A percentile compares a stretch with the other conserved stretches of the same genome.
phyloP scores from a whole-genome alignment of 2,329 filamentous ascomycete genomes.

The Cercospora citrullina region DNA sequence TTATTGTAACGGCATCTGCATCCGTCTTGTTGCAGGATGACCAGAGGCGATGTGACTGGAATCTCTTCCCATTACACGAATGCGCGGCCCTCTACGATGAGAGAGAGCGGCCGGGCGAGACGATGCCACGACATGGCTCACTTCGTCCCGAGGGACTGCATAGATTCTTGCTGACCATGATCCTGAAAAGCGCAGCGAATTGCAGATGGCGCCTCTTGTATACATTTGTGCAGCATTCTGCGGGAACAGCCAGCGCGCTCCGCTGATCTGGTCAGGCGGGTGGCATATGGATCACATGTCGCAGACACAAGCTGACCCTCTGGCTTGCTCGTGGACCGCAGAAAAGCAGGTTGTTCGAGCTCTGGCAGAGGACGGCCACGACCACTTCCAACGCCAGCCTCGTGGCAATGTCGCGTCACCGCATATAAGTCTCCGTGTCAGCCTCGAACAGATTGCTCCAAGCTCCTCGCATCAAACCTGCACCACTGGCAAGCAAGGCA shows the following conservation, averaged over 20 bases:
- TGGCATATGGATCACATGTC: constrained; percentile 9
- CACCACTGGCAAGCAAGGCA: constrained; percentile 12
- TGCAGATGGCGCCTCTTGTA: neutral
- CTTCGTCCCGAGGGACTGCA: neutral
- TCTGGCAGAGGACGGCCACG: neutral
- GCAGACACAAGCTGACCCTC: constrained; percentile 8
- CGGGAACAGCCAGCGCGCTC: neutral
- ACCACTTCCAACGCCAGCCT: neutral
- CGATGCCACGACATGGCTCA: neutral
- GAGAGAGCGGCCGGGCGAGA: neutral
- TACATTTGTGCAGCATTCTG: neutral
- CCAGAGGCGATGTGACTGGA: neutral
- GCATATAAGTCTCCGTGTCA: constrained; percentile 5
- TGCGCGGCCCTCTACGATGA: neutral
- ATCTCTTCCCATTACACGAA: neutral
- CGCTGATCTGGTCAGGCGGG: constrained; percentile 13
- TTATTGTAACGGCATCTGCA: neutral
- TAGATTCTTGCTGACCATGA: neutral
- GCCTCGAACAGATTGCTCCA: constrained; percentile 3
- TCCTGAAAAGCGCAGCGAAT: neutral
- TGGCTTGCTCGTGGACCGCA: constrained; percentile 9
- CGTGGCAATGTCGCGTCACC: neutral
- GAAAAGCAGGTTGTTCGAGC: constrained; percentile 7
- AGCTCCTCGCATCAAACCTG: constrained; percentile 14
- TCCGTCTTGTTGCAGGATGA: neutral